A percentile compares a stretch with the other conserved stretches of the same genome.
Evolutionary conservation across 2,329 filamentous ascomycete species (phyloP).

Genomic region (Xylariaceae sp.): DNA sequence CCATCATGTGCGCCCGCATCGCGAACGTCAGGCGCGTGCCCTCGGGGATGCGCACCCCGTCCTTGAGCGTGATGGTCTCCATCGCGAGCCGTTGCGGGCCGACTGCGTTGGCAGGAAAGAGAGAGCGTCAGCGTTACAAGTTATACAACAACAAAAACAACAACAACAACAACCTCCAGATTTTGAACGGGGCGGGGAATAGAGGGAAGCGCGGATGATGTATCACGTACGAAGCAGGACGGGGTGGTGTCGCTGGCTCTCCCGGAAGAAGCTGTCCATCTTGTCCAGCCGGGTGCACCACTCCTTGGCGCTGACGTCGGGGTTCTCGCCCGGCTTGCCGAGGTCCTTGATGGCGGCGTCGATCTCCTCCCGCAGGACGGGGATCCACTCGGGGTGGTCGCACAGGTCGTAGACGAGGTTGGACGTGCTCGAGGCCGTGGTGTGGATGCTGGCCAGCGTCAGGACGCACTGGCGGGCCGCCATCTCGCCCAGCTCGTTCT

Average conservation of each 20-base stretch:
- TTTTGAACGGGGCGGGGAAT: not conserved
- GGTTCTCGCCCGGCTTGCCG: not conserved
- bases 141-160: too few species aligned
- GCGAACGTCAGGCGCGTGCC: constrained; percentile 7
- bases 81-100: constrained; percentile 6
- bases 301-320: constrained; percentile 1
- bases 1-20: constrained; percentile 4
- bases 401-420: constrained; percentile 10
- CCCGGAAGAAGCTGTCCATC: constrained; percentile 9
- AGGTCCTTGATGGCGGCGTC: constrained; percentile 1
- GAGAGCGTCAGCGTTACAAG: too few species aligned
- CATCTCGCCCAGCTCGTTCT: constrained; percentile 4
- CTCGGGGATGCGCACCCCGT: constrained; percentile 11
- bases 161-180: not conserved
- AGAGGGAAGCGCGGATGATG: not conserved
- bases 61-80: constrained; percentile 8
- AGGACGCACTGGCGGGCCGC: constrained; percentile 4
- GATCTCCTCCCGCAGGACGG: constrained; percentile 9
- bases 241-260: constrained; percentile 8
- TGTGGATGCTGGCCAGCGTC: constrained; percentile 6
- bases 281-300: constrained; percentile 7
- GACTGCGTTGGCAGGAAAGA: constrained; percentile 4
- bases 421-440: constrained; percentile 1
- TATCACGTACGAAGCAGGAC: constrained; percentile 8
- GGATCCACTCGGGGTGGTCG: constrained; percentile 8